Conservation (phyloP, 208 protist species). For the Wallacemonas sp. region DNA sequence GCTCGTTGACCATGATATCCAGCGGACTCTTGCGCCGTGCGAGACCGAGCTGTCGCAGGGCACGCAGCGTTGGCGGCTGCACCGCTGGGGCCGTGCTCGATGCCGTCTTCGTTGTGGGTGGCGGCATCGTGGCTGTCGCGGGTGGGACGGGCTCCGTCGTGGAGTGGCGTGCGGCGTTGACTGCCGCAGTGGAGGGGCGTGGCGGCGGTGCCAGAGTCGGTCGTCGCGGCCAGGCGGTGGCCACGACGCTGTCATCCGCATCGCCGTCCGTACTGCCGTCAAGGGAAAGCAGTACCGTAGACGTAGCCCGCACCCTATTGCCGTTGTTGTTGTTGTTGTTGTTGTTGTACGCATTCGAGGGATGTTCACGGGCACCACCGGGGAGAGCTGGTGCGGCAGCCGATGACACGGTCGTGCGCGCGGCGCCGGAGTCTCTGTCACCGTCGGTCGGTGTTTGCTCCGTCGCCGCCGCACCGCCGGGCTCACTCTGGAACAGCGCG, state of each 20-base stretch:
- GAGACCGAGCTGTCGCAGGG: not conserved
- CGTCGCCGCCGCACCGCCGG: not conserved
- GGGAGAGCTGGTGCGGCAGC: no score
- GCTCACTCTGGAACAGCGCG: not conserved
- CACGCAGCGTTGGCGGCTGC: constrained; percentile 9
- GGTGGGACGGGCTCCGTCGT: not conserved
- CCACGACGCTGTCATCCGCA: no score
- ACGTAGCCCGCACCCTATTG: not conserved
- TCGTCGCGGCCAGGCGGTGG: not conserved
- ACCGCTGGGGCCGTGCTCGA: not conserved
- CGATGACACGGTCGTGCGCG: no score
- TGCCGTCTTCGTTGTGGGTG: not conserved
- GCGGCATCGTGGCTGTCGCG: not conserved
- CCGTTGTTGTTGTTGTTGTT: no score
- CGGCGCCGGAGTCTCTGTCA: no score
- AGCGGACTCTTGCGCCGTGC: constrained; percentile 2
- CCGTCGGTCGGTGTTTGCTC: no score
- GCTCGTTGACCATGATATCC: not conserved
- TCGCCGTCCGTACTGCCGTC: no score
- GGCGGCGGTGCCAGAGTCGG: not conserved
- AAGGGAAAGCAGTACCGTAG: not conserved
- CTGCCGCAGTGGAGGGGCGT: no score
- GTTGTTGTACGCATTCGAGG: no score
- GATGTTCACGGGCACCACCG: no score
- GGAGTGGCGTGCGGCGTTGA: no score